Base-by-base conservation (phyloP, 2,329 filamentous ascomycete species). In the Pseudocercospora crystallina region DNA sequence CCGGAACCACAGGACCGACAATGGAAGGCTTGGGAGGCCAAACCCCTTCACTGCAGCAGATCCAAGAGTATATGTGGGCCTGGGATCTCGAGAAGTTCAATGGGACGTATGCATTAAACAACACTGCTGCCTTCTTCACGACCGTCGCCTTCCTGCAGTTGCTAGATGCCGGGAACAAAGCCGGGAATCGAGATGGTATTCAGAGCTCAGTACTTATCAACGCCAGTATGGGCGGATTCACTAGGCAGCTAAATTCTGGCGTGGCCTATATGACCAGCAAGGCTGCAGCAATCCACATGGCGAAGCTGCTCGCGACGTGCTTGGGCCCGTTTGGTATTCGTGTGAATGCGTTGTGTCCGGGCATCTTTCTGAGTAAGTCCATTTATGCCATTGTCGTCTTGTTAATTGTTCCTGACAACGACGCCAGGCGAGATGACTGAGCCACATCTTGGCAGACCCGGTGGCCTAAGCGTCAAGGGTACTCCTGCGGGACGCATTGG, bases 401-500 rank as follows among this genome's bases (percentile, higher is more conserved):
- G 33, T 31, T n/a, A 40, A 2, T n/a, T 37, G 14, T 36, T 8
- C 17, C 26, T 36, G 17, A 33, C 20, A 17, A 10, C 17, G 11
- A 39, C 35, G 11, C 12, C 37, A 51, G 49, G 49, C 17, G 51
- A 54, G 14, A 50, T 50, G 51, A 54, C 51, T 10, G 43, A 46
- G 29, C 43, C 43, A 17, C 30, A 47, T 17, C 47, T 43, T n/a
- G 39, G 31, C 14, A 31, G 34, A 14, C 51, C 47, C 5, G 51
- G 51, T 7, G n/a, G n/a, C n/a, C 50, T 54, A 33, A 50, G 43
- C 42, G 47, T 50, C 10, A 35, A 38, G 13, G 50, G 47, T 3
- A 50, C 50, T 36, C 51, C 51, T 30, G 51, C 47, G 8, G 13
- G 77, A 29, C 73, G 84, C 39, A 73, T 80, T 52, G 84, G 84